Evolutionary conservation across 1,139 yeast genomes (phyloP), one percentile per base, ranked within the genome.

Genomic region (Hansenula lynferdii): DNA sequence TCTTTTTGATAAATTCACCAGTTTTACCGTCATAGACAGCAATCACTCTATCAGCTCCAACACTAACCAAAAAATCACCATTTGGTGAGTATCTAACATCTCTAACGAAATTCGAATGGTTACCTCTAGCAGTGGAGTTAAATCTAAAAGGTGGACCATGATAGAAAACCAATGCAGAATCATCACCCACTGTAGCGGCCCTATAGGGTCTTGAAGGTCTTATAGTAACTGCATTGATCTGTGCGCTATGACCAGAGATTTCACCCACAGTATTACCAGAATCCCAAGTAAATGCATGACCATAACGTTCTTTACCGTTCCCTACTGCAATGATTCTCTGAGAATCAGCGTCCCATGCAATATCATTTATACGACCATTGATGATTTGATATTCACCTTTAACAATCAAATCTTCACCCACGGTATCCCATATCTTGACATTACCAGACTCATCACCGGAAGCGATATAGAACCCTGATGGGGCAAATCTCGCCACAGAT

Each of bases 251-350:
- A 23, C 98, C 99, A 41, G 89, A 81, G 50, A 94, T 83, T 58
- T 92, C 97, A 39, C 98, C 99, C 34, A 92, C 81, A 10, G 96
- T 78, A 61, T 92, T 92, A 41, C 98, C 98, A 1, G 95, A 75
- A 58, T 92, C 99, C 75, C 85, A 85, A 7, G 96, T 78, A 56
- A 92, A 87, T 45, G 95, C 90, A 52, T 85, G 96, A 4, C 97
- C 98, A 56, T 78, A 89, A 48, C 84, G 75, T 53, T 90, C 97
- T 53, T 84, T 83, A 35, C 98, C 97, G 52, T 85, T 84, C 38
- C 99, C 99, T 10, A 90, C 97, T 2, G 96, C 96, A 57, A 94
- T 85, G 40, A 94, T 66, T 48, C 98, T 72, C 42, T 80, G 69
- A 36, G 81, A 78, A 54, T 94, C 98, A 17, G 84, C 83, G 58